Evolutionary conservation across 2,329 filamentous ascomycete species (phyloP).

Genomic region (Neonectria ditissima): DNA sequence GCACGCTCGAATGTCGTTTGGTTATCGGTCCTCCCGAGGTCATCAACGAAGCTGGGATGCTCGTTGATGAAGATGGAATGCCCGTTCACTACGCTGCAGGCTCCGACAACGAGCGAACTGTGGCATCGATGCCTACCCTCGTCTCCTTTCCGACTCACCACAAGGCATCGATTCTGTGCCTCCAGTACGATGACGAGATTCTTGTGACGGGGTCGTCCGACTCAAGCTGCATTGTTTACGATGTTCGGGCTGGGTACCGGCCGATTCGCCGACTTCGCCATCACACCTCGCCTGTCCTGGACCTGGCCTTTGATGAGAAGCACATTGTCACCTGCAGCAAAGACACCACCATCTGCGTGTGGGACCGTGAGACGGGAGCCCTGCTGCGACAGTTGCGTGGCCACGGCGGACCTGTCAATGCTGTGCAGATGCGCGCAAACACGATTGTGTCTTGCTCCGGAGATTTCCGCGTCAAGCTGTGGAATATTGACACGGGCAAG

Average conservation of each 20-base stretch:
- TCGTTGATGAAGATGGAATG: constrained; percentile 63
- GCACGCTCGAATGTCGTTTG: constrained; percentile 84
- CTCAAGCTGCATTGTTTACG: constrained; percentile 90
- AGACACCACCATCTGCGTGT: constrained; percentile 92
- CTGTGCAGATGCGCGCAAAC: constrained; percentile 93
- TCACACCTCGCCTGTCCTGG: constrained; percentile 90
- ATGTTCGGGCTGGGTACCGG: constrained; percentile 80
- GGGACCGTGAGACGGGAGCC: constrained; percentile 84
- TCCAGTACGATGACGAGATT: constrained; percentile 93
- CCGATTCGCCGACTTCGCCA: constrained; percentile 82
- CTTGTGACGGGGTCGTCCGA: constrained; percentile 97
- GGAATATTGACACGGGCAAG: constrained; percentile 91
- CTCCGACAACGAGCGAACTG: constrained; percentile 59
- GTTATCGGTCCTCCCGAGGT: constrained; percentile 85
- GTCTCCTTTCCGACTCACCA: constrained; percentile 77
- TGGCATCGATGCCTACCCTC: constrained; percentile 64
- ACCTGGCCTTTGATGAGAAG: constrained; percentile 90
- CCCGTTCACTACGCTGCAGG: constrained; percentile 68
- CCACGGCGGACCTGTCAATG: constrained; percentile 93
- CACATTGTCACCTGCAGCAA: constrained; percentile 98
- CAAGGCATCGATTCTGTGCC: constrained; percentile 90
- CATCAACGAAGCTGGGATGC: constrained; percentile 63
- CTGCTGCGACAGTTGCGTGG: constrained; percentile 84
- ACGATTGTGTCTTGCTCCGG: constrained; percentile 93
- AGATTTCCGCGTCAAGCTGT: constrained; percentile 92